Base-by-base conservation (phyloP, 2,329 filamentous ascomycete genomes). In the Penicillium psychrosexuale region DNA sequence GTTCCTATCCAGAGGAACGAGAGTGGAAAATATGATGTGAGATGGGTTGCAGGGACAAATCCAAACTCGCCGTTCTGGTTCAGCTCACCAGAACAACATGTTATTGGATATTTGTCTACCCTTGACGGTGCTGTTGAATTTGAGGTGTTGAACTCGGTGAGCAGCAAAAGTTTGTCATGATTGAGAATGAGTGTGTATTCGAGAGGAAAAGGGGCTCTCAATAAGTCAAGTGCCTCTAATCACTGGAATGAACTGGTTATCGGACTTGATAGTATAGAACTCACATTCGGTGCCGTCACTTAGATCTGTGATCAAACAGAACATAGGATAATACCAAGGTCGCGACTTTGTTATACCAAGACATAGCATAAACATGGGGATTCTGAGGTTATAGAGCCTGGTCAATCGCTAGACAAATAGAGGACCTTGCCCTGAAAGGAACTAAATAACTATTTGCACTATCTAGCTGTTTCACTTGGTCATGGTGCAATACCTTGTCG, bases 11-110 rank as follows among this genome's bases (percentile, higher is more conserved):
- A 67, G 7, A 63, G 64, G 31, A 71, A 55, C 51, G 72, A 74
- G n/a, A 67, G 49, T 49, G 71, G 71, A 17, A 68, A 65, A 55
- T 74, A 72, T 46, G 71, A 74, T 30, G 59, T 69, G 42, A 67
- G 64, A 30, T 74, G 72, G 72, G 48, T 70, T 5, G 49, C 58
- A 28, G 61, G 55, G n/a, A 52, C 61, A 9, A 57, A 61, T 12
- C 52, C 61, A 15, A 51, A 64, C n/a, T 62, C 63, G 11, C 60
- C 51, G 8, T 70, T 74, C 50, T 74, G 72, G 71, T 69, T 73
- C 59, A 69, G 63, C 6, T 69, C 71, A 12, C 55, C 63, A 2
- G 71, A 73, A 31, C 67, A 73, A 37, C 70, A 68, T 48, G 61
- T 70, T 17, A 61, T 74, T 33, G 72, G 72, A 2, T 63, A 66